phyloP scores from a whole-genome alignment of 345 rosid genomes.

The Populus alba region DNA sequence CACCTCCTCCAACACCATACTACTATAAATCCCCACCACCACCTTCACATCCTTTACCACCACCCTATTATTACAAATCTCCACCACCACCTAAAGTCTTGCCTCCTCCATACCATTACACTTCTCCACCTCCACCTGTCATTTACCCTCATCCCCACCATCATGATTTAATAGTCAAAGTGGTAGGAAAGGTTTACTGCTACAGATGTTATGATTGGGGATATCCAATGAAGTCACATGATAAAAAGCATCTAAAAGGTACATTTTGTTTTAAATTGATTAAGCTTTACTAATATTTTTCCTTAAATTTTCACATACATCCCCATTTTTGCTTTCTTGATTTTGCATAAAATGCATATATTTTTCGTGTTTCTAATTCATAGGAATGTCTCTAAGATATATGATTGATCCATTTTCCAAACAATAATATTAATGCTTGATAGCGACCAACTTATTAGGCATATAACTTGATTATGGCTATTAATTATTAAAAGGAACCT shows the following conservation, averaged over 20 bases:
- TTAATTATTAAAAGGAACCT: background rate
- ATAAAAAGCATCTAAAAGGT: conserved; percentile 39
- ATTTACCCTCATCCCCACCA: conserved; percentile 16
- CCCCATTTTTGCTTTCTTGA: background rate
- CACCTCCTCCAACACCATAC: conserved; percentile 5
- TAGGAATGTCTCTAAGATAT: background rate
- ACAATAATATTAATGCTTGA: background rate
- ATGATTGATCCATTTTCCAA: background rate
- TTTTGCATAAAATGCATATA: background rate
- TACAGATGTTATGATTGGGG: conserved; percentile 20
- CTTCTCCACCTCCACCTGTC: conserved; percentile 22
- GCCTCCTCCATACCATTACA: conserved; percentile 20
- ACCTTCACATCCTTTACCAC: background rate
- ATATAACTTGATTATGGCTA: background rate
- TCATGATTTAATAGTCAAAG: conserved; percentile 25
- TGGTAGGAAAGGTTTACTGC: conserved; percentile 40
- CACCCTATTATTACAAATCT: background rate
- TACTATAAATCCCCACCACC: background rate
- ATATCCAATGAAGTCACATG: conserved; percentile 22
- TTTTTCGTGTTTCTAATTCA: background rate
- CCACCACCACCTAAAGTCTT: conserved; percentile 16
- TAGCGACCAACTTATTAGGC: background rate
- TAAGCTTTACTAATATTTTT: background rate
- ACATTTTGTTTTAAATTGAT: background rate
- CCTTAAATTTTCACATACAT: background rate